Evolutionary conservation across 345 rosid genomes (phyloP), one percentile per base, ranked within the genome.

Genomic region (Dimocarpus longan): DNA sequence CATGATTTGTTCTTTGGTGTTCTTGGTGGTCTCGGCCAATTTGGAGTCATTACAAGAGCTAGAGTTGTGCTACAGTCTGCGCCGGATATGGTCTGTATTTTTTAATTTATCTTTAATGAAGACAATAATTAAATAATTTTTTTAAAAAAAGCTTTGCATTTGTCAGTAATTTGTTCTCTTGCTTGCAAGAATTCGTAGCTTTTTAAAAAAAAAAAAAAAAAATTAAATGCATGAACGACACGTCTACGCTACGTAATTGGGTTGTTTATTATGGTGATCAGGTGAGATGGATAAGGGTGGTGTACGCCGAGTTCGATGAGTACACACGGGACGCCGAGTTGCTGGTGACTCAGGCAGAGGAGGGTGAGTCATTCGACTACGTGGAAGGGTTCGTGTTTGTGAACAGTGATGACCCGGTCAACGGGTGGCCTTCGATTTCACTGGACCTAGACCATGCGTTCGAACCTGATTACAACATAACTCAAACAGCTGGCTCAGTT

Each of bases 221-320:
- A 70, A 75, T 72, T 69, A 16, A 78, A 50, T 78, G 85, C 87
- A 82, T 76, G 85, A 71, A 52, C 32, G 75, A 63, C 79, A 71
- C 86, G 73, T 66, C 71, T 39, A 79, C 77, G 73, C 60, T 74
- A 80, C 77, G 82, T 76, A 71, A 78, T 78, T 67, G 48, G 50
- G 57, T 76, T 50, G 28, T 75, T 42, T 32, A 74, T 73, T 57
- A 22, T 7, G 28, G 68, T 63, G 70, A 83, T 89, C 86, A 95
- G 99, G 97, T 93, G 90, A 89, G 94, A 84, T 95, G 98, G 97
- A 89, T 95, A 88, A 91, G 97, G 76, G 71, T 93, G 32, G 95
- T 95, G 11, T 95, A 95, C 75, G 13, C 89, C 32, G 93, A 90
- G 83, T 95, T 95, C 67, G 86, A 82, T 59, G 91, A 88, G 77